Evolutionary conservation across 2,329 filamentous ascomycete species (phyloP).

Genomic region (Fonsecaea monophora): DNA sequence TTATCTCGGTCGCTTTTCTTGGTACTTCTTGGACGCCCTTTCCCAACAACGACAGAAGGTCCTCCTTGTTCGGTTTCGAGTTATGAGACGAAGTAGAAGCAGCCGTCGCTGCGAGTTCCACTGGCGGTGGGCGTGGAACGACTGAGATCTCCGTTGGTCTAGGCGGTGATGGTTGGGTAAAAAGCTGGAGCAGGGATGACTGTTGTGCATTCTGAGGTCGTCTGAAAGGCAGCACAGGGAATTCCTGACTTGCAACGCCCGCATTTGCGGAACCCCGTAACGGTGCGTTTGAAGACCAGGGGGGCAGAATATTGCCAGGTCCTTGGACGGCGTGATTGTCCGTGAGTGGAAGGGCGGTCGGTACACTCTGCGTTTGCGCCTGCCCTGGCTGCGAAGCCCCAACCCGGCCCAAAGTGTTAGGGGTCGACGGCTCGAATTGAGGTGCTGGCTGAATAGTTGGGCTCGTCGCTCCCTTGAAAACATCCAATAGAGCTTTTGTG

Average conservation of each 20-base stretch:
- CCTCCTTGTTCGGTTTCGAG: slow-evolving; percentile 27
- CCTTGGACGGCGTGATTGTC: neutral
- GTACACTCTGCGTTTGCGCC: slow-evolving; percentile 33
- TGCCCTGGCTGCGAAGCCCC: neutral
- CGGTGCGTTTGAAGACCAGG: slow-evolving; percentile 17
- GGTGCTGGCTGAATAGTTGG: slow-evolving; percentile 2
- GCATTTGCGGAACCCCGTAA: neutral
- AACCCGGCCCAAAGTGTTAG: slow-evolving; percentile 42
- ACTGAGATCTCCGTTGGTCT: slow-evolving; percentile 18
- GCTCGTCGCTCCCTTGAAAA: slow-evolving; percentile 55
- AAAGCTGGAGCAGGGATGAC: slow-evolving; percentile 32
- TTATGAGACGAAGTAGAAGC: slow-evolving; percentile 39
- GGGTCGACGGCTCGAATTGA: slow-evolving; percentile 28
- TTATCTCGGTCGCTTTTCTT: slow-evolving; percentile 32
- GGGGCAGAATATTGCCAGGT: slow-evolving; percentile 17
- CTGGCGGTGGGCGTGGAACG: slow-evolving; percentile 41
- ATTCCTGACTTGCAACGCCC: slow-evolving; percentile 8
- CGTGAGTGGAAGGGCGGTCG: neutral
- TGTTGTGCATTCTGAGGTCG: slow-evolving; percentile 18
- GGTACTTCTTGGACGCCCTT: slow-evolving; percentile 23
- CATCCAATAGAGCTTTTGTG: slow-evolving; percentile 63
- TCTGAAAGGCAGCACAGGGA: slow-evolving; percentile 4
- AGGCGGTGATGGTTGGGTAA: slow-evolving; percentile 36
- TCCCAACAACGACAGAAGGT: slow-evolving; percentile 31
- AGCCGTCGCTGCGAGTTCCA: slow-evolving; percentile 56